Percentiles rank a stretch among this genome's conserved stretches.
phyloP scores from a whole-genome alignment of 140 eudicot species.

The Bidens hawaiensis region DNA sequence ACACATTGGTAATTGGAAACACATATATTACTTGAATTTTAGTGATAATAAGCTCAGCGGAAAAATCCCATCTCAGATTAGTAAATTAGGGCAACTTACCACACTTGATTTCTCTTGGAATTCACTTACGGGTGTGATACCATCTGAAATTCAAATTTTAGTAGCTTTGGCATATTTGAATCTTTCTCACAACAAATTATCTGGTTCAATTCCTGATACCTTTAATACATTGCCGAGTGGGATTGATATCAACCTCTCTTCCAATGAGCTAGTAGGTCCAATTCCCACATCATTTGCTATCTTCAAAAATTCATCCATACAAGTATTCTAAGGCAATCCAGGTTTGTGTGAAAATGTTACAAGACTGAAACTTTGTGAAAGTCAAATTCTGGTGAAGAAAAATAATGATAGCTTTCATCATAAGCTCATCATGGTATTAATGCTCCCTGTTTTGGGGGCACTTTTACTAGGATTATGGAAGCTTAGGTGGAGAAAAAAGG shows the following conservation, averaged over 20 bases:
- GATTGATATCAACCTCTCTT: neutral
- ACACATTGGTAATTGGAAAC: too few relatives aligned
- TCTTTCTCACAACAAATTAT: conserved; percentile 4
- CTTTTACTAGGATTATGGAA: neutral
- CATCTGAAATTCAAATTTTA: neutral
- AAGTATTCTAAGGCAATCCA: conserved; percentile 6
- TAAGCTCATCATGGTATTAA: neutral
- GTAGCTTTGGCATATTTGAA: neutral
- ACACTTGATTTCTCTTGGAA: too few relatives aligned
- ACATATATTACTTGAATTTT: conserved; percentile 17
- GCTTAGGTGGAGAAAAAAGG: neutral
- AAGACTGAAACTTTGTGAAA: conserved; percentile 1
- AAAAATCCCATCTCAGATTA: too few relatives aligned
- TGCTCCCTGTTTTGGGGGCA: neutral
- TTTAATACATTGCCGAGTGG: neutral
- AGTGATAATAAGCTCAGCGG: conserved; percentile 18
- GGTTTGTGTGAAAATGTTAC: conserved; percentile 12
- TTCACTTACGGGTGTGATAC: neutral
- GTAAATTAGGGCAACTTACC: too few relatives aligned
- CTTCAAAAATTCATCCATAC: neutral
- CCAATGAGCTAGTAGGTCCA: neutral
- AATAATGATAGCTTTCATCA: neutral
- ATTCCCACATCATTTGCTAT: neutral
- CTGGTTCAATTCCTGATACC: neutral
- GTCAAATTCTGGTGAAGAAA: neutral